Percentiles rank a stretch among this genome's conserved stretches.
Conservation (phyloP, 805 yeast species). For the Candida koratica region DNA sequence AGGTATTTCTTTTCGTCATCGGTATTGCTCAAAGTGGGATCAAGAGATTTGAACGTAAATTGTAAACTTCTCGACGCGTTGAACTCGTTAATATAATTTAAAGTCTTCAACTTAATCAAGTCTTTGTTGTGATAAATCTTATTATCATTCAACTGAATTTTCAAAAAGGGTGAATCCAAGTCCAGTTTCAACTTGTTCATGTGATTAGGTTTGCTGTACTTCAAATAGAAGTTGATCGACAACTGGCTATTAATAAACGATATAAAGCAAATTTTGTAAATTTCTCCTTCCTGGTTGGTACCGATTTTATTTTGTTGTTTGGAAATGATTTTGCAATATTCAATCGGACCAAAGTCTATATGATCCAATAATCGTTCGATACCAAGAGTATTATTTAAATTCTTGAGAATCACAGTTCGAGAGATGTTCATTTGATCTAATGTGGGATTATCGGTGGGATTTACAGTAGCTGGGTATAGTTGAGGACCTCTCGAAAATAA, state of each 20-base stretch:
- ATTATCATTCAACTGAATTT: conserved; percentile 27
- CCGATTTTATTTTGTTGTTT: conserved; percentile 10
- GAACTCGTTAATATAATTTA: conserved; percentile 37
- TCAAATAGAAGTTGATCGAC: conserved; percentile 30
- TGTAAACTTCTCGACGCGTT: conserved; percentile 36
- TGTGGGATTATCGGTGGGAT: conserved; percentile 15
- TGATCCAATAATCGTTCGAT: conserved; percentile 38
- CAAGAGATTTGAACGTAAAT: conserved; percentile 12
- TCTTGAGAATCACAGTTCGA: conserved; percentile 32
- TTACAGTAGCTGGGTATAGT: conserved; percentile 1
- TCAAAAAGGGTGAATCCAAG: conserved; percentile 27
- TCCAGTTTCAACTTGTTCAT: conserved; percentile 22
- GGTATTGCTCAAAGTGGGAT: not conserved
- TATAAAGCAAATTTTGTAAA: conserved; percentile 28
- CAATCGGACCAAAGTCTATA: conserved; percentile 59
- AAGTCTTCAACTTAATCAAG: conserved; percentile 36
- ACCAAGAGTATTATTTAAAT: conserved; percentile 23
- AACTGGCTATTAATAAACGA: conserved; percentile 35
- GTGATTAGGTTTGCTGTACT: conserved; percentile 27
- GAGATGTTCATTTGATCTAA: conserved; percentile 35
- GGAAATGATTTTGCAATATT: conserved; percentile 46
- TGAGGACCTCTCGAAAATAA: not conserved
- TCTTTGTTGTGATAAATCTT: conserved; percentile 21
- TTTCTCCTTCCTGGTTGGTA: conserved; percentile 1
- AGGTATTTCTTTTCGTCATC: conserved; percentile 2